Conservation (phyloP, 2,329 filamentous ascomycete species). For the Xylariaceae sp. region DNA sequence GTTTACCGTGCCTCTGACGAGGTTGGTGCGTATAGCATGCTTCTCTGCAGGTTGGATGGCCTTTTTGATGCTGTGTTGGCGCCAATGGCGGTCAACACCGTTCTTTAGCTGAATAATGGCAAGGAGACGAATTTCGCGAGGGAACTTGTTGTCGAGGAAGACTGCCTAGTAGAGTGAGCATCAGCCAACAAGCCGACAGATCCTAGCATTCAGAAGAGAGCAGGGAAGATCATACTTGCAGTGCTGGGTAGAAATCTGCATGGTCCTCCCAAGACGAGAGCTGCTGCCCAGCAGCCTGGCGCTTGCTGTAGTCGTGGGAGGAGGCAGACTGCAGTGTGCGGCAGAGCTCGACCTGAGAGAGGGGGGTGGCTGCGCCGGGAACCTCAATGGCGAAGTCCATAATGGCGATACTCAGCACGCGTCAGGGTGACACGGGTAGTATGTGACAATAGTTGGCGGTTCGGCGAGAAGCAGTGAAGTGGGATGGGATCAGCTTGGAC, state of each 20-base stretch:
- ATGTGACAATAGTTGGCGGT: background rate
- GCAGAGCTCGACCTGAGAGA: conserved; percentile 59
- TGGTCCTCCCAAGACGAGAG: conserved; percentile 67
- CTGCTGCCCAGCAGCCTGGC: conserved; percentile 66
- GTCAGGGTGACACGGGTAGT: background rate
- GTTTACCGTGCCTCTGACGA: conserved; percentile 72
- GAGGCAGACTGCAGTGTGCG: conserved; percentile 60
- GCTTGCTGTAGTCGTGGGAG: conserved; percentile 57
- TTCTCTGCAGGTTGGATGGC: conserved; percentile 74
- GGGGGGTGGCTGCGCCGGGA: conserved; percentile 72
- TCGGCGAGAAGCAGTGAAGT: too few species aligned
- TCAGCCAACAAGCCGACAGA: conserved; percentile 5
- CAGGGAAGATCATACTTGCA: conserved; percentile 51
- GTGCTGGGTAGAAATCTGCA: conserved; percentile 59
- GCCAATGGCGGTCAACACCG: conserved; percentile 93
- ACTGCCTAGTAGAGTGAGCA: conserved; percentile 51
- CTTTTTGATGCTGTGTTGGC: conserved; percentile 56
- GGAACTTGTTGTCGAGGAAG: conserved; percentile 75
- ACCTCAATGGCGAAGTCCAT: conserved; percentile 76
- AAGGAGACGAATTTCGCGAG: conserved; percentile 76
- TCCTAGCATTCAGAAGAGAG: background rate
- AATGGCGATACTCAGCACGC: conserved; percentile 7
- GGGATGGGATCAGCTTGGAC: too few species aligned
- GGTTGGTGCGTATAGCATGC: conserved; percentile 64
- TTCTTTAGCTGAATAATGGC: conserved; percentile 95